phyloP scores from a whole-genome alignment of 371 early-diverging fungal species.

The Capillidium rhysosporum region DNA sequence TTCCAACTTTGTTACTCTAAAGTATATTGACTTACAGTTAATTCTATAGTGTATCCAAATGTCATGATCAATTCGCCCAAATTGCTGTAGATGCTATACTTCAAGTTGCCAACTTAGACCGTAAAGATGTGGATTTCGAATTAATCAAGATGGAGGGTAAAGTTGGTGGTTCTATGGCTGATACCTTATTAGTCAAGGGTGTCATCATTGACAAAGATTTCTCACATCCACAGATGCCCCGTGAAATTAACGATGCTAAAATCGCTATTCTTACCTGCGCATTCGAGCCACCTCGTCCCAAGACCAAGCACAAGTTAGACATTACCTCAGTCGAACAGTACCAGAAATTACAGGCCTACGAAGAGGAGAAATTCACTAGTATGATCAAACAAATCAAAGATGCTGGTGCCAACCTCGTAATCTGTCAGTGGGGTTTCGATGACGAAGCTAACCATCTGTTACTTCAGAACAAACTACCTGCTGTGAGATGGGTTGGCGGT shows the following conservation, averaged over 20 bases:
- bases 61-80: conserved; percentile 89
- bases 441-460: conserved; percentile 99
- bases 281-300: conserved; percentile 99
- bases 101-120: conserved; percentile 92
- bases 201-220: conserved; percentile 99
- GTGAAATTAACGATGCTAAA: conserved; percentile 86
- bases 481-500: conserved; percentile 99
- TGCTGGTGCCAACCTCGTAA: conserved; percentile 92
- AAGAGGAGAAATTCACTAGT: conserved; percentile 84
- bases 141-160: conserved; percentile 98
- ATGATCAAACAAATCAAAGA: conserved; percentile 98
- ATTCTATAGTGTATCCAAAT: conserved; percentile 72
- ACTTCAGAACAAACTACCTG: conserved; percentile 94
- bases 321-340: conserved; percentile 97
- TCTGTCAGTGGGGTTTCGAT: conserved; percentile 99
- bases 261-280: conserved; percentile 99
- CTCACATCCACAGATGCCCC: conserved; percentile 99
- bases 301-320: conserved; percentile 99
- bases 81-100: conserved; percentile 98
- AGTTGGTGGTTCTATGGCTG: conserved; percentile 87
- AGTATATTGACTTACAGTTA: too few relatives aligned
- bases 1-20: not conserved
- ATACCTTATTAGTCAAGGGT: conserved; percentile 90
- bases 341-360: conserved; percentile 88
- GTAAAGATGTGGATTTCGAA: conserved; percentile 99